Evolutionary conservation across 805 yeast species (phyloP).

Genomic region (Lachancea cidri): DNA sequence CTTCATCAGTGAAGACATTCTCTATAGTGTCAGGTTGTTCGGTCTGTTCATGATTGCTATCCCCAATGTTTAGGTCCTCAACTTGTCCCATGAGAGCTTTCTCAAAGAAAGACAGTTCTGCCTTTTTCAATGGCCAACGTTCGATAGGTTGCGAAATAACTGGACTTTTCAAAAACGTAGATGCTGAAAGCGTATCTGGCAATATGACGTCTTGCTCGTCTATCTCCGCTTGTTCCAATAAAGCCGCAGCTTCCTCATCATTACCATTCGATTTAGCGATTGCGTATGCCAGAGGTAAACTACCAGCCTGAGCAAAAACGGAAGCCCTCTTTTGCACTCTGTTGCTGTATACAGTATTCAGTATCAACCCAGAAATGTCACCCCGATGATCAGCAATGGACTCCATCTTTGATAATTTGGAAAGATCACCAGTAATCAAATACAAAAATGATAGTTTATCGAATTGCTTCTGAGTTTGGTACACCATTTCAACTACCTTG

Average conservation of each 20-base stretch:
- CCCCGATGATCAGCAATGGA: slow-evolving; percentile 84
- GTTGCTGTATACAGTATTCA: slow-evolving; percentile 73
- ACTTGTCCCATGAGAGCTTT: slow-evolving; percentile 74
- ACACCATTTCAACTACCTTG: slow-evolving; percentile 76
- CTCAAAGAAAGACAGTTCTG: slow-evolving; percentile 77
- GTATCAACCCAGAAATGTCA: slow-evolving; percentile 72
- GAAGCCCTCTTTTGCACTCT: slow-evolving; percentile 70
- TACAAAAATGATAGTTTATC: slow-evolving; percentile 90
- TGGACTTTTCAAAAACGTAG: slow-evolving; percentile 45
- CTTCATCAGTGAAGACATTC: slow-evolving; percentile 31
- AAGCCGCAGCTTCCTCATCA: slow-evolving; percentile 65
- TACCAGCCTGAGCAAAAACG: slow-evolving; percentile 70
- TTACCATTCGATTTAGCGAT: slow-evolving; percentile 85
- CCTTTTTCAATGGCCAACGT: slow-evolving; percentile 80
- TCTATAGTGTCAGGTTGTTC: slow-evolving; percentile 16
- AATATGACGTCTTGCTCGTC: slow-evolving; percentile 57
- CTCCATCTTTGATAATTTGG: slow-evolving; percentile 77
- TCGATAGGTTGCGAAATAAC: slow-evolving; percentile 39
- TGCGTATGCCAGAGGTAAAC: slow-evolving; percentile 86
- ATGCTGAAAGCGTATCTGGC: slow-evolving; percentile 44
- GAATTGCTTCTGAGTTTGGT: slow-evolving; percentile 79
- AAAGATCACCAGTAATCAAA: slow-evolving; percentile 72
- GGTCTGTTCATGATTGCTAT: slow-evolving; percentile 11
- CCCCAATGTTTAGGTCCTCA: slow-evolving; percentile 46
- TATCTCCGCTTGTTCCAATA: slow-evolving; percentile 65